Conservation (phyloP, 352 stramenopile genomes). For the Thalassiosira livingstoniorum region DNA sequence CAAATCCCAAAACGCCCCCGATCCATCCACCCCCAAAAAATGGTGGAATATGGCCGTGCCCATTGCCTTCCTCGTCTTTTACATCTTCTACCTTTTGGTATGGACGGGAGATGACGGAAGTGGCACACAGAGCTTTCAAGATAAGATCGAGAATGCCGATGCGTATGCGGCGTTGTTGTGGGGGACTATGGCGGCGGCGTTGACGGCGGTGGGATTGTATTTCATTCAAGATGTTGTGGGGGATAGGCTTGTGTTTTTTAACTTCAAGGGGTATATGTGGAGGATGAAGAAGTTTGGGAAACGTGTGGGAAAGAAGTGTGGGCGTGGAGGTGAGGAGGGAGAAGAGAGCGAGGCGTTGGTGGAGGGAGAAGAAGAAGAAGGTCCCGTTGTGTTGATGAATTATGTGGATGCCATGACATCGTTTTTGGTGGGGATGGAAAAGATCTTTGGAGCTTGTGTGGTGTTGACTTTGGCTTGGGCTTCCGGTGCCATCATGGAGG, state of each 20-base stretch:
- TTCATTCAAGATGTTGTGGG: slow-evolving; percentile 72
- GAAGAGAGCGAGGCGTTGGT: background rate
- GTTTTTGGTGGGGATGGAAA: slow-evolving; percentile 74
- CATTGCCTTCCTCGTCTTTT: slow-evolving; percentile 49
- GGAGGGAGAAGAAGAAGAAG: slow-evolving; percentile 35
- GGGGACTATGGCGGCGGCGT: slow-evolving; percentile 49
- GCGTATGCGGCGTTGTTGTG: slow-evolving; percentile 72
- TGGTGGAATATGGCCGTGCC: slow-evolving; percentile 75
- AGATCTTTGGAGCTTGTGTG: slow-evolving; percentile 72
- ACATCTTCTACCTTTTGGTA: slow-evolving; percentile 74
- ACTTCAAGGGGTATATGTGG: slow-evolving; percentile 56
- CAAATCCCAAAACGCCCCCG: slow-evolving; percentile 56
- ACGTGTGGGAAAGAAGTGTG: background rate
- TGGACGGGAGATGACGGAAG: slow-evolving; percentile 58
- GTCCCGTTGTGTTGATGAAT: slow-evolving; percentile 61
- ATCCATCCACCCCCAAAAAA: slow-evolving; percentile 60
- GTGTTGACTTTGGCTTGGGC: slow-evolving; percentile 74
- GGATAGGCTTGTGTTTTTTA: slow-evolving; percentile 55
- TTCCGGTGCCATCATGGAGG: slow-evolving; percentile 69
- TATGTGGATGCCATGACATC: slow-evolving; percentile 63
- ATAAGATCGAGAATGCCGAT: slow-evolving; percentile 71
- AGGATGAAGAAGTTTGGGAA: slow-evolving; percentile 13
- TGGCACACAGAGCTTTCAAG: slow-evolving; percentile 53
- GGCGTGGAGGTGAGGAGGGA: slow-evolving; percentile 7
- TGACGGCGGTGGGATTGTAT: slow-evolving; percentile 68